Evolutionary conservation across 306 rosid genomes (phyloP).

Genomic region (Castanea sativa): DNA sequence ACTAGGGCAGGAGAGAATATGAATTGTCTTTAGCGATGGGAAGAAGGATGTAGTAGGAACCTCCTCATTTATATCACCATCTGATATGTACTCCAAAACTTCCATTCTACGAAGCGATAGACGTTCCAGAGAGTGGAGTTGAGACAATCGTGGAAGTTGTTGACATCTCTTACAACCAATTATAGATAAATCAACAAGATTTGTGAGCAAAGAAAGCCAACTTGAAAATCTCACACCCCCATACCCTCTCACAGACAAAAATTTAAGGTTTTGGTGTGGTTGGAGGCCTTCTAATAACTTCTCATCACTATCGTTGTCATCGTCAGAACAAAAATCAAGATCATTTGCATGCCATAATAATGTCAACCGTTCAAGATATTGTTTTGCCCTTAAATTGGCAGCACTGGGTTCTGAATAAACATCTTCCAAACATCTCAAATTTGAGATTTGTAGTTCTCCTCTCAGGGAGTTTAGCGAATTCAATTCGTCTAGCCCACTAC

Average conservation of each 20-base stretch:
- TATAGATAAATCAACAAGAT: not conserved
- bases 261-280: not conserved
- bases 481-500: not conserved
- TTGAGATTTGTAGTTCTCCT: not conserved
- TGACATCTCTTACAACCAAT: not conserved
- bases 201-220: constrained; percentile 1
- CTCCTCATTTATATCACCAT: too few relatives aligned
- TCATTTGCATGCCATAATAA: not conserved
- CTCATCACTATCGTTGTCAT: not conserved
- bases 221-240: not conserved
- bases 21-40: too few relatives aligned
- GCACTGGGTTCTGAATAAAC: not conserved
- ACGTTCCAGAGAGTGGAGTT: not conserved
- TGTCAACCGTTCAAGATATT: not conserved
- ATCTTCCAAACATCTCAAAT: not conserved
- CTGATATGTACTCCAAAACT: too few relatives aligned
- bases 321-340: too few relatives aligned
- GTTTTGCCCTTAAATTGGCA: not conserved
- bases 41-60: too few relatives aligned
- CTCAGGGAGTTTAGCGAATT: not conserved
- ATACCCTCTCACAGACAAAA: not conserved
- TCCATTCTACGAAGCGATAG: not conserved
- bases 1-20: accelerated
- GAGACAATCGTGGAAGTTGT: not conserved
- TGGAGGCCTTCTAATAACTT: not conserved